Conservation (phyloP, 352 stramenopile genomes). For the Discostella stelligera region DNA sequence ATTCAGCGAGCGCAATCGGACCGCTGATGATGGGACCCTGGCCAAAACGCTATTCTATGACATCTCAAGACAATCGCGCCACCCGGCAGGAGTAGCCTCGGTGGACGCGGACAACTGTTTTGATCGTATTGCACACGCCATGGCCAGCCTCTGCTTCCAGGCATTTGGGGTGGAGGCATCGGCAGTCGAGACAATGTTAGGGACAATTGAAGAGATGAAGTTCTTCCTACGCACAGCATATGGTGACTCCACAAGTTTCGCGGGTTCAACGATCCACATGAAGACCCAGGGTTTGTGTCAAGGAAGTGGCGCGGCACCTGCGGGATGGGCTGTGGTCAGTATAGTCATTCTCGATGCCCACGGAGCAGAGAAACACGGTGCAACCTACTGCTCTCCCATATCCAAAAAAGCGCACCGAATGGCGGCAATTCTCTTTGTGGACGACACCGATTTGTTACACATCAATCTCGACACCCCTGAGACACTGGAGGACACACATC, state of each 20-base stretch:
- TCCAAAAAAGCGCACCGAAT: constrained; percentile 2
- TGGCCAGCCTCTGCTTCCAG: background rate
- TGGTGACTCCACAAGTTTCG: constrained; percentile 18
- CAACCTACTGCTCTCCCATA: constrained; percentile 22
- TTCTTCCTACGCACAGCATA: constrained; percentile 1
- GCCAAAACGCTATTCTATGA: constrained; percentile 23
- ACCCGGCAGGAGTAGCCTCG: background rate
- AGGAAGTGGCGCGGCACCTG: constrained; percentile 9
- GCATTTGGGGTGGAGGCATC: constrained; percentile 13
- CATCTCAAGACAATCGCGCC: background rate
- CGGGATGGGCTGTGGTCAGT: constrained; percentile 22
- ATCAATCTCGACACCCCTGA: constrained; percentile 7
- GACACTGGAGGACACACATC: background rate
- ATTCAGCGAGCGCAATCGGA: constrained; percentile 4
- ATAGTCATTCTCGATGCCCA: constrained; percentile 22
- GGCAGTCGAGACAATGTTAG: constrained; percentile 10
- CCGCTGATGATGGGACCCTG: constrained; percentile 11
- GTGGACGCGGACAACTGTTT: constrained; percentile 23
- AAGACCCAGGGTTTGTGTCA: constrained; percentile 8
- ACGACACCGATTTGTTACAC: constrained; percentile 22
- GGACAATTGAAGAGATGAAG: constrained; percentile 28
- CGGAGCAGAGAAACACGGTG: background rate
- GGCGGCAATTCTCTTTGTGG: constrained; percentile 15
- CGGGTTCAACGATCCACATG: background rate
- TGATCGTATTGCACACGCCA: constrained; percentile 12